phyloP scores from a whole-genome alignment of 768 basidiomycete species.

The Chalciporus sphaerocephalus region DNA sequence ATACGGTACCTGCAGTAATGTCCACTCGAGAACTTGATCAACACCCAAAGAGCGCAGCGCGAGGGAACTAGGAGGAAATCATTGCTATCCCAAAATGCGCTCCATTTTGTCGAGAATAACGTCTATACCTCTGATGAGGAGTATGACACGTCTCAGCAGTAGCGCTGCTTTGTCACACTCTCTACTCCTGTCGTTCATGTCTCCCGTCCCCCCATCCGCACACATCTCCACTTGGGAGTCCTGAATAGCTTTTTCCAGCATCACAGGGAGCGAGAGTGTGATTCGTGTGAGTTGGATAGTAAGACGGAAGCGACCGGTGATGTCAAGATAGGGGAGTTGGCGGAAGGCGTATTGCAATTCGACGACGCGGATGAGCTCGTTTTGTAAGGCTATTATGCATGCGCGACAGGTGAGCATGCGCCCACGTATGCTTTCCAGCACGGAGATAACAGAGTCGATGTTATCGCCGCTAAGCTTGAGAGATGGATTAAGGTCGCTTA shows the following conservation, averaged over 20 bases:
- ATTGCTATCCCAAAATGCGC: slow-evolving; percentile 35
- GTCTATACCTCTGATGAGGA: slow-evolving; percentile 60
- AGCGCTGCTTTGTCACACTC: slow-evolving; percentile 30
- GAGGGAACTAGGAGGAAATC: neutral
- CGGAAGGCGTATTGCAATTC: slow-evolving; percentile 78
- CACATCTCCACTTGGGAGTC: slow-evolving; percentile 28
- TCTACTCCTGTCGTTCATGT: slow-evolving; percentile 9
- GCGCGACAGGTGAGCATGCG: slow-evolving; percentile 73
- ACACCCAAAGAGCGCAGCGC: neutral
- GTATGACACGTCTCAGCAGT: slow-evolving; percentile 54
- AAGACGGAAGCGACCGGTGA: slow-evolving; percentile 69
- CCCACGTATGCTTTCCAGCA: slow-evolving; percentile 67
- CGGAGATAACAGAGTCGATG: slow-evolving; percentile 68
- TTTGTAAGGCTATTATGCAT: slow-evolving; percentile 68
- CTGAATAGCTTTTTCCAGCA: slow-evolving; percentile 63
- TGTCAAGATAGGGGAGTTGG: slow-evolving; percentile 71
- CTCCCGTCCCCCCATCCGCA: slow-evolving; percentile 3
- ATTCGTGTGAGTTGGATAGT: slow-evolving; percentile 76
- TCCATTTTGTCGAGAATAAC: slow-evolving; percentile 66
- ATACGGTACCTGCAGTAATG: neutral
- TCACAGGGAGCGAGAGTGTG: slow-evolving; percentile 69
- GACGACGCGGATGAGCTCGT: slow-evolving; percentile 70
- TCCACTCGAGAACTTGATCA: neutral
- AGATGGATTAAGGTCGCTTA: slow-evolving; percentile 77
- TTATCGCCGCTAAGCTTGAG: slow-evolving; percentile 74